phyloP scores from a whole-genome alignment of 2,329 filamentous ascomycete genomes.

The Hypomyces rosellus region DNA sequence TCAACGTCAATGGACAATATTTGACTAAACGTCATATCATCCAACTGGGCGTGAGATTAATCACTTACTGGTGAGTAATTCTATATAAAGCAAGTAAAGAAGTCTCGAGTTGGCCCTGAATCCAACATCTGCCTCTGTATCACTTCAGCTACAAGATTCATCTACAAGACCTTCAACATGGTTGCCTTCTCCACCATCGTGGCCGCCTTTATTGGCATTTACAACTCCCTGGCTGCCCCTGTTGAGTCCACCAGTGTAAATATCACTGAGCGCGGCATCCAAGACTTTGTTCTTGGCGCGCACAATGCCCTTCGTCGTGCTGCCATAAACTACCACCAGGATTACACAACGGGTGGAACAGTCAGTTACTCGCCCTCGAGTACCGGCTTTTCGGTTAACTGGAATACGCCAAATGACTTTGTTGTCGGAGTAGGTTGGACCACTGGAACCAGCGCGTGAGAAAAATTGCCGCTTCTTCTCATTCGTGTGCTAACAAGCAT shows the following conservation, averaged over 20 bases:
- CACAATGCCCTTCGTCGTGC: constrained; percentile 5
- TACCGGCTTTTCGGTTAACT: constrained; percentile 13
- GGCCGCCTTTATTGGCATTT: background rate
- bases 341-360: constrained; percentile 14
- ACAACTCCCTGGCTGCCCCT: background rate
- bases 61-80: no score
- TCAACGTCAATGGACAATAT: background rate
- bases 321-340: constrained; percentile 14
- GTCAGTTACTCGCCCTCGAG: constrained; percentile 12
- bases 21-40: no score
- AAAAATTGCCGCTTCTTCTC: background rate
- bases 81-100: no score
- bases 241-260: background rate
- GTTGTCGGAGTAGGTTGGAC: constrained; percentile 15
- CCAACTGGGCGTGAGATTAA: no score
- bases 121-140: no score
- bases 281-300: constrained; percentile 5
- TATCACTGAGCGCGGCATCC: constrained; percentile 4
- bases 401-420: constrained; percentile 14
- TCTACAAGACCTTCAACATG: background rate
- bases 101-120: no score
- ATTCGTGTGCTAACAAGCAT: background rate
- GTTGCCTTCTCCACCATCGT: background rate
- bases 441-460: constrained; percentile 7
- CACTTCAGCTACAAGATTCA: no score